Percentiles rank a stretch among this genome's conserved stretches.
phyloP scores from a whole-genome alignment of 2,329 filamentous ascomycete species.

The Arthrobotrys megalospora region DNA sequence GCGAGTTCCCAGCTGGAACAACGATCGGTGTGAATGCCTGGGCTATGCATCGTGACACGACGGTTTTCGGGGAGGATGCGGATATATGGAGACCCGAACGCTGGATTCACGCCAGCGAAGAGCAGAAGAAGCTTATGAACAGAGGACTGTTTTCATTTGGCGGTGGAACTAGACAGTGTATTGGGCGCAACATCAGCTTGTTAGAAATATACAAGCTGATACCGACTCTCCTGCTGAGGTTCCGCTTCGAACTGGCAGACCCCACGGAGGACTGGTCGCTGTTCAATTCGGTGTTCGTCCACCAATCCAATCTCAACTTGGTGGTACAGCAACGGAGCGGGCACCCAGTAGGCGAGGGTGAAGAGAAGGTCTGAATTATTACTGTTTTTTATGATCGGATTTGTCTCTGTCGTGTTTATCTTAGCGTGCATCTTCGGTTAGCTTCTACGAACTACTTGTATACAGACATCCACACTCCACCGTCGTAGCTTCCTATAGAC shows the following conservation, averaged over 20 bases:
- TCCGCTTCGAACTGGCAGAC: constrained; percentile 44
- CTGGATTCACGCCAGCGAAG: constrained; percentile 46
- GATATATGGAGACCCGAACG: constrained; percentile 67
- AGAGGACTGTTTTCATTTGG: constrained; percentile 51
- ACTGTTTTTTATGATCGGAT: neutral
- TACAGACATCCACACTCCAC: no score
- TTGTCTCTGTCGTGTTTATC: neutral
- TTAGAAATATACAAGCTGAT: constrained; percentile 63
- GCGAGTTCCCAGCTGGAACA: constrained; percentile 68
- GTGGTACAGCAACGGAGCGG: constrained; percentile 9
- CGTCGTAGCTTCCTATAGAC: no score
- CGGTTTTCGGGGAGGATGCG: constrained; percentile 69
- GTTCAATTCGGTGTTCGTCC: constrained; percentile 56
- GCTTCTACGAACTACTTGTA: constrained; percentile 4
- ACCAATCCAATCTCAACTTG: constrained; percentile 43
- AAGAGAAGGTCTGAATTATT: neutral
- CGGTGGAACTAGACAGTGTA: constrained; percentile 60
- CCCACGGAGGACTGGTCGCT: constrained; percentile 41
- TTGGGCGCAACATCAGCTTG: constrained; percentile 63
- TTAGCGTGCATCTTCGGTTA: constrained; percentile 8
- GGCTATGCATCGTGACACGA: constrained; percentile 68
- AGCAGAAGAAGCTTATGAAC: constrained; percentile 56
- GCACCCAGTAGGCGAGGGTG: neutral
- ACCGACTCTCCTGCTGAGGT: constrained; percentile 46
- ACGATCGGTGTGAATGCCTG: constrained; percentile 69